Base-by-base conservation (phyloP, 140 eudicot species). In the Cichorium intybus region DNA sequence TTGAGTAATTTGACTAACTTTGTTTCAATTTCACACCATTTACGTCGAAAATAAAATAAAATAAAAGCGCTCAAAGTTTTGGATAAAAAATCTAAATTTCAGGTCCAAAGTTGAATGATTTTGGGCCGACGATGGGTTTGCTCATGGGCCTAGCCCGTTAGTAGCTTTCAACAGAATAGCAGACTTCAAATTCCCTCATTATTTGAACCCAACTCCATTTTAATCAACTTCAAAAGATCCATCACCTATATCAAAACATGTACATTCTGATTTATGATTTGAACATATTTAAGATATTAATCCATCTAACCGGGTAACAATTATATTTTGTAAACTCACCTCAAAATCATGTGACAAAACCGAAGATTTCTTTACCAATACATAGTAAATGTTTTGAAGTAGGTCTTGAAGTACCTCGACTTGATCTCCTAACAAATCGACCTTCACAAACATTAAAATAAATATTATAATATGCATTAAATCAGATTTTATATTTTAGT, bases 361-460 rank as follows among this genome's bases (percentile, higher is more conserved):
- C 3, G 81, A 58, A 20, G 80, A 62, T 64, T 84, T 64, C 65
- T 75, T 78, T 50, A 79, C 49, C 71, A 90, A 43, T 58, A 67
- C 62, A 23, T 50, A 3, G 69, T 86, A 87, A 56, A 90, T 70
- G 18, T 62, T 90, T 76, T 62, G 62, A 43, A 90, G 90, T 22
- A 90, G 73, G 60, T 64, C 64, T 45, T 80, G 62, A 64, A 90
- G 90, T 52, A 66, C 69, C 41, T 87, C 93, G 58, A 90, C 97
- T 78, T 90, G 86, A 70, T 90, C 87, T 31, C 95, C 97, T 2
- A 86, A 79, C 51, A 89, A 70, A 79, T 89, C 95, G 41, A 84
- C 95, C 95, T 89, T 17, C 39, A 17, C 15, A 63, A 18, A 33
- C 34, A 57, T 27, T 15, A 70, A 11, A 37, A 74, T 5, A 7